Evolutionary conservation across 768 basidiomycete genomes (phyloP).

Genomic region (Mycena vulgaris): DNA sequence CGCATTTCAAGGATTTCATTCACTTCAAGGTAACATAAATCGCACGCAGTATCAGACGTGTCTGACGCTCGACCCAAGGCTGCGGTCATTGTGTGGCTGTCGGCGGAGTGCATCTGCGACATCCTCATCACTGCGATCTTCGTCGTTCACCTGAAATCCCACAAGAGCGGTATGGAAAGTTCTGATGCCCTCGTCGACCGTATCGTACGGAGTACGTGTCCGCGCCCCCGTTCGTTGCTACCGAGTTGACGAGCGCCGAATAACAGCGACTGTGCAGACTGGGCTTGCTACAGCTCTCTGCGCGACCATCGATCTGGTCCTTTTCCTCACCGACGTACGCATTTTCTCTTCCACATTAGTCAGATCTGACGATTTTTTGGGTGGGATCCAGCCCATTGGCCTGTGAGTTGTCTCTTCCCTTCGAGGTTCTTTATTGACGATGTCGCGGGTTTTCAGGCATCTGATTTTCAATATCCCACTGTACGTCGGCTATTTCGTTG

Average conservation of each 20-base stretch:
- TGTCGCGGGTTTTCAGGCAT: constrained; percentile 34
- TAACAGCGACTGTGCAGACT: constrained; percentile 54
- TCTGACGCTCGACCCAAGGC: constrained; percentile 20
- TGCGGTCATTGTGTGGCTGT: constrained; percentile 53
- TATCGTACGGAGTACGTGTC: constrained; percentile 53
- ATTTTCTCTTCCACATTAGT: background rate
- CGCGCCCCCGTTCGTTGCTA: background rate
- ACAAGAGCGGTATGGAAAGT: constrained; percentile 53
- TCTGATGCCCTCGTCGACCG: constrained; percentile 56
- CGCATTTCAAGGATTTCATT: constrained; percentile 40
- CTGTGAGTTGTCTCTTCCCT: constrained; percentile 5
- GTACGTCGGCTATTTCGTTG: constrained; percentile 32
- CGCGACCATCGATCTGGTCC: constrained; percentile 48
- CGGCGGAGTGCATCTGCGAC: constrained; percentile 53
- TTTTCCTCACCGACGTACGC: constrained; percentile 47
- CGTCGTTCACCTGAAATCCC: constrained; percentile 27
- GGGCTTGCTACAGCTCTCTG: constrained; percentile 54
- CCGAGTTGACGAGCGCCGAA: background rate
- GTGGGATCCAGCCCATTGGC: constrained; percentile 24
- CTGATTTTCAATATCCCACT: constrained; percentile 54
- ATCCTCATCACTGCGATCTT: constrained; percentile 51
- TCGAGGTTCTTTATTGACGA: background rate
- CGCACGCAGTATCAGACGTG: background rate
- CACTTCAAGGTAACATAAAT: constrained; percentile 19
- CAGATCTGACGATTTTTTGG: background rate